Conservation (phyloP, 2,329 filamentous ascomycete species). For the Plectosphaerella cucumerina region DNA sequence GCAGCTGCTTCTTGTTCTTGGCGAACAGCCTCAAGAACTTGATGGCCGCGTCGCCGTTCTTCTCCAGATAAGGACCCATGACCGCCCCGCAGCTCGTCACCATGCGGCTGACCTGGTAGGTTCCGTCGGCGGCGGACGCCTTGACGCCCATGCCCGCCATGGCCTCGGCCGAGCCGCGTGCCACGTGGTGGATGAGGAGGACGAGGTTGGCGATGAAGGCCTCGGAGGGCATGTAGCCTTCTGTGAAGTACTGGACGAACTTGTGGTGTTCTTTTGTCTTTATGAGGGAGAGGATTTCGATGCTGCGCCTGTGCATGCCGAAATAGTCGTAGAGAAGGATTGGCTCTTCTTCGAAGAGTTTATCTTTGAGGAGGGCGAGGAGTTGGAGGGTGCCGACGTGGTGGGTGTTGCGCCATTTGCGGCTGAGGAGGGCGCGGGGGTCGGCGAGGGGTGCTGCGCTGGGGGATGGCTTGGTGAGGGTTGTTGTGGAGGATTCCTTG, state of each 20-base stretch:
- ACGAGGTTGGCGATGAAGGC: conserved; percentile 78
- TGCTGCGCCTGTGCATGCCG: conserved; percentile 21
- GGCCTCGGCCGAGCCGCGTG: conserved; percentile 91
- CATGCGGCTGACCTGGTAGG: conserved; percentile 87
- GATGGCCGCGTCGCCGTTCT: conserved; percentile 20
- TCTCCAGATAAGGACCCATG: conserved; percentile 19
- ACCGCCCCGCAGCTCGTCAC: conserved; percentile 52
- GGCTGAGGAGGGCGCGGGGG: background rate
- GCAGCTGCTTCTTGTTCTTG: conserved; percentile 10
- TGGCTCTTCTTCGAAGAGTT: conserved; percentile 21
- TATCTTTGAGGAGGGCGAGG: conserved; percentile 17
- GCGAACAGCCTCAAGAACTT: conserved; percentile 22
- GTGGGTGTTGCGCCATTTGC: conserved; percentile 16
- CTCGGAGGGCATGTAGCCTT: conserved; percentile 53
- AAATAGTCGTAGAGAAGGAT: conserved; percentile 22
- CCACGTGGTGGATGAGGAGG: conserved; percentile 90
- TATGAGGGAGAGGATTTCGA: conserved; percentile 21
- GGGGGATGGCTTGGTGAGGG: too few species aligned
- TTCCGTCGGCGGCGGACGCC: conserved; percentile 62
- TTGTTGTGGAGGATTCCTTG: too few species aligned
- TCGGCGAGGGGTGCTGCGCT: too few species aligned
- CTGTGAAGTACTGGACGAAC: conserved; percentile 21
- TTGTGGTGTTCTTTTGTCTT: conserved; percentile 19
- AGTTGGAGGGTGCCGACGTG: conserved; percentile 18
- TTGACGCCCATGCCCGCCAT: conserved; percentile 90